Base-by-base conservation (phyloP, 1,284 basidiomycete genomes). In the Amylostereum chailletii region DNA sequence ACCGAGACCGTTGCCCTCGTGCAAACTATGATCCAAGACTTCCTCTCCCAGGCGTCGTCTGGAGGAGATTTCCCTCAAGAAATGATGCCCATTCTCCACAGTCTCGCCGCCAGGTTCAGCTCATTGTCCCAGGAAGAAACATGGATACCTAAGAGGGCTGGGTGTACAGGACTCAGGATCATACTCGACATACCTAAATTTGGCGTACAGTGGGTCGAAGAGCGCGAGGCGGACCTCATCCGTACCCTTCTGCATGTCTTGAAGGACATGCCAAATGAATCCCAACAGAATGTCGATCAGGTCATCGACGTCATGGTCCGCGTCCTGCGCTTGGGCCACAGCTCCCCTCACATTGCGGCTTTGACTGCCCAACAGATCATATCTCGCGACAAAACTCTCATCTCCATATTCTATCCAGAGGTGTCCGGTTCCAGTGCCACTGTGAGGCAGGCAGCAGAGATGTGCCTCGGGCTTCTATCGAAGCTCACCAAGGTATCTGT, bases 201-300 rank as follows among this genome's bases (percentile, higher is more conserved):
- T 30, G 87, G 83, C 29, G 71, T 80, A 39, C 82, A 79, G 56
- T 96, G 94, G 90, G 76, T 94, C 45, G 76, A 81, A 53, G 92
- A 96, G 50, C 85, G 93, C 44, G 90, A 96, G 64, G 77, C 91
- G 42, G 95, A 99, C 59, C 83, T 97, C 55, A 81, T 94, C 46
- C 86, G 94, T 42, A 94, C 90, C 3, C 76, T 99, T 34, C 72
- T 99, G 42, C 94, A 94, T 62, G 89, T 95, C 54, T 74, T 99
- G 46, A 98, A 99, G 64, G 95, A 99, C 63, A 89, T 97, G 63
- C 94, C 96, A 0, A 81, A 82, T 56, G 94, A 99, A 57, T 78
- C 94, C 40, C 90, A 93, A 0, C 79, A 81, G 27, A 86, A 94
- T 57, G 81, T 94, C 34, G 80, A 86, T 37, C 80, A 86, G 46